A percentile compares a stretch with the other conserved stretches of the same genome.
phyloP scores from a whole-genome alignment of 495 filamentous ascomycete species.

The Aspergillus asperescens region DNA sequence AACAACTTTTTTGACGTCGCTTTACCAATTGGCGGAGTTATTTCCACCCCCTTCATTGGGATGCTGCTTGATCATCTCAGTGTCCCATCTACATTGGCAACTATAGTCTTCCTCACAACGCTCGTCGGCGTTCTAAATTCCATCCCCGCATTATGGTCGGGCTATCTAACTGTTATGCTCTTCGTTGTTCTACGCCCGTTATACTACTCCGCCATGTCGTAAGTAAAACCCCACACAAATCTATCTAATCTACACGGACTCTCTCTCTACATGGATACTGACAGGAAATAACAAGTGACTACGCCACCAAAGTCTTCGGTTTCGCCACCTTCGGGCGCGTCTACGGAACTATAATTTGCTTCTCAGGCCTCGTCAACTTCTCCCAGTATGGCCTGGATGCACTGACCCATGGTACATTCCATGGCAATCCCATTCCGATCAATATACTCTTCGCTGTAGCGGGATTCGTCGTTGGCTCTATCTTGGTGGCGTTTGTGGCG shows the following conservation, averaged over 20 bases:
- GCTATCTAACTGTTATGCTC: constrained; percentile 68
- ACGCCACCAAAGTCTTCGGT: constrained; percentile 90
- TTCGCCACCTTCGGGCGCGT: constrained; percentile 90
- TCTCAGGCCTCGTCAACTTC: constrained; percentile 82
- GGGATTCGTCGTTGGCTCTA: constrained; percentile 57
- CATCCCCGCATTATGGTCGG: constrained; percentile 64
- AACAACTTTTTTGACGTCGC: constrained; percentile 91
- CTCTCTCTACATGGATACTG: too few relatives aligned
- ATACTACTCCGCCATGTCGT: constrained; percentile 51
- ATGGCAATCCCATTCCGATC: constrained; percentile 70
- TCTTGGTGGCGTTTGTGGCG: constrained; percentile 55
- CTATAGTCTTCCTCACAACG: constrained; percentile 70
- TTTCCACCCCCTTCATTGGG: constrained; percentile 83
- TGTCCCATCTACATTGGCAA: constrained; percentile 61
- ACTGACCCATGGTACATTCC: constrained; percentile 67
- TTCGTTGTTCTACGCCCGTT: constrained; percentile 57
- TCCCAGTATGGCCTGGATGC: constrained; percentile 75
- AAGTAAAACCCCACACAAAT: constrained; percentile 23
- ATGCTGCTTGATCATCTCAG: constrained; percentile 63
- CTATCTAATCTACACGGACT: background rate
- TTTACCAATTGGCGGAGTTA: constrained; percentile 75
- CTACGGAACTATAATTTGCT: constrained; percentile 86
- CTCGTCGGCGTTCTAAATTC: constrained; percentile 73
- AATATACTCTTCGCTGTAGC: constrained; percentile 61
- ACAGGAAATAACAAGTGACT: constrained; percentile 66